Conservation (phyloP, 495 filamentous ascomycete genomes). For the Cairneyella variabilis region DNA sequence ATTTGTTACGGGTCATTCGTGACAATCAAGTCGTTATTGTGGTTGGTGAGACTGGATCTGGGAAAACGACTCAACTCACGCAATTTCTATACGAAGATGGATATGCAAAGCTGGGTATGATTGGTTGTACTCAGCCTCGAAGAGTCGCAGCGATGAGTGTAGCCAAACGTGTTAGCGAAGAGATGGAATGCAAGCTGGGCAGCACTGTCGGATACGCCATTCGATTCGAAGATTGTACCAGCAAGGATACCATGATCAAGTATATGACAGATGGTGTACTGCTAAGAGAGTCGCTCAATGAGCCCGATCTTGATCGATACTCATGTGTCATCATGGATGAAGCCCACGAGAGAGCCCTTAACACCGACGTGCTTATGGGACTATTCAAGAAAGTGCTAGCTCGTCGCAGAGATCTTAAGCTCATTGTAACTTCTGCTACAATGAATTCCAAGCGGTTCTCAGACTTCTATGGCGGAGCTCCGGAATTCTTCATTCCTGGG, state of each 20-base stretch:
- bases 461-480: slow-evolving; percentile 94
- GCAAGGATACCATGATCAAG: slow-evolving; percentile 90
- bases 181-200: slow-evolving; percentile 97
- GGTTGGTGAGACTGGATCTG: slow-evolving; percentile 93
- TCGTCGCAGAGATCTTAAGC: slow-evolving; percentile 82
- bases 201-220: slow-evolving; percentile 93
- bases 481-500: slow-evolving; percentile 95
- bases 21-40: slow-evolving; percentile 98
- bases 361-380: slow-evolving; percentile 97
- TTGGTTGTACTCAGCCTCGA: slow-evolving; percentile 92
- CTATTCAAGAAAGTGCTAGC: slow-evolving; percentile 96
- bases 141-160: slow-evolving; percentile 99
- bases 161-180: slow-evolving; percentile 95
- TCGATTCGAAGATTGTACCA: slow-evolving; percentile 98
- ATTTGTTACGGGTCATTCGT: slow-evolving; percentile 87
- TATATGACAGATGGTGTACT: slow-evolving; percentile 99
- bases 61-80: slow-evolving; percentile 94
- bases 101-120: slow-evolving; percentile 81
- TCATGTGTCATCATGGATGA: slow-evolving; percentile 99
- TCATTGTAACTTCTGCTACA: slow-evolving; percentile 97
- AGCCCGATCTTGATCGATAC: slow-evolving; percentile 91
- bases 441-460: slow-evolving; percentile 98
- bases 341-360: slow-evolving; percentile 93
- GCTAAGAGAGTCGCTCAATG: slow-evolving; percentile 86
- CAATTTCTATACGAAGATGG: slow-evolving; percentile 95